These are phyloP conservation scores for Aspergillus alliaceus DNA, from an alignment of 2,329 filamentous ascomycete genomes.

Conservation along the genomic window DNA sequence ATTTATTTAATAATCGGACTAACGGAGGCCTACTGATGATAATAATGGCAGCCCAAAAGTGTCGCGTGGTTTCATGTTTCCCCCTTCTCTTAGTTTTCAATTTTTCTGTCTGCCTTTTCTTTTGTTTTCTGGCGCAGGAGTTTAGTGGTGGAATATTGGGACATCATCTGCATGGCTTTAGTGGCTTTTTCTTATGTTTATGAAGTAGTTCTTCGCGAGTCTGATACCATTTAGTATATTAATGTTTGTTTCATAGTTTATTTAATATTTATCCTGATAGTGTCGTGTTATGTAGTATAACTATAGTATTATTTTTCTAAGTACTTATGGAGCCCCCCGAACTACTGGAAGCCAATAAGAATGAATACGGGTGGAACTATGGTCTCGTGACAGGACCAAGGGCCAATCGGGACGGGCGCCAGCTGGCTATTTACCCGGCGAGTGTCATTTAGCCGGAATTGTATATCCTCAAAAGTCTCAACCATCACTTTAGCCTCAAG, in stretches of 20 bases:
- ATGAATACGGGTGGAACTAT: not conserved
- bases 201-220: not conserved
- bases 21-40: slow-evolving; percentile 1
- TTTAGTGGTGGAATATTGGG: not conserved
- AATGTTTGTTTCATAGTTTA: too few relatives aligned
- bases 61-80: too few relatives aligned
- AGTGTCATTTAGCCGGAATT: not conserved
- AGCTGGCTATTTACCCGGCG: not conserved
- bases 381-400: not conserved
- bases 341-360: too few relatives aligned
- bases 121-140: not conserved
- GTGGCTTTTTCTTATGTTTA: not conserved
- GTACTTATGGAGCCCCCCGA: too few relatives aligned
- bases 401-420: not conserved
- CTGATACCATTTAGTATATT: not conserved
- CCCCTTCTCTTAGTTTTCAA: too few relatives aligned
- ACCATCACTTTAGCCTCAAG: not conserved
- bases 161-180: not conserved
- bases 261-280: not conserved
- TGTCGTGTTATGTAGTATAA: not conserved
- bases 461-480: not conserved
- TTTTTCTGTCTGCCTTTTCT: not conserved
- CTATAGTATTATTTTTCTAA: too few relatives aligned
- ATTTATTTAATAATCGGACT: not conserved
- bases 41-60: slow-evolving; percentile 9